A percentile compares a stretch with the other conserved stretches of the same genome.
These are phyloP conservation scores for Tylopilus sp. DNA, from an alignment of 1,284 basidiomycete genomes.

Conservation along the genomic window DNA sequence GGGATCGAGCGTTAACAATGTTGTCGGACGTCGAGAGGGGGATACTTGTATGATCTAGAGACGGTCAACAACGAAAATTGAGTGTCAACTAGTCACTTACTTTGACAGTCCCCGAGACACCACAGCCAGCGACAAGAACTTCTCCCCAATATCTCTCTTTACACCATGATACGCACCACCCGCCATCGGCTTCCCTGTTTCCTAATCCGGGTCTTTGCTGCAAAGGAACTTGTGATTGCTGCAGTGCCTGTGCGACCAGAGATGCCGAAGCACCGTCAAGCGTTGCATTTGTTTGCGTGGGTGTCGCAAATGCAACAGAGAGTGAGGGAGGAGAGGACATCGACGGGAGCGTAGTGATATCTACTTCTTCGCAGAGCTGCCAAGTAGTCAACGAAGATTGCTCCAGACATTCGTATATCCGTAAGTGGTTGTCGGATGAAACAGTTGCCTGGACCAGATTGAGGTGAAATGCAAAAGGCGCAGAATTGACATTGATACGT, in stretches of 20 bases:
- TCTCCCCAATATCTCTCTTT: conserved; percentile 95
- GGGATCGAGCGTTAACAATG: conserved; percentile 56
- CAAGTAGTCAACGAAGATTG: conserved; percentile 83
- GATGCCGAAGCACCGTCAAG: conserved; percentile 69
- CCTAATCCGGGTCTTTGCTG: conserved; percentile 64
- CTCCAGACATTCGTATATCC: conserved; percentile 93
- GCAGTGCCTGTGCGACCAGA: conserved; percentile 69
- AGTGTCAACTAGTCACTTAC: conserved; percentile 50
- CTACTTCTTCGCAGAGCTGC: conserved; percentile 84
- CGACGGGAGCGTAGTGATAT: conserved; percentile 71
- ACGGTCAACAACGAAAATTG: conserved; percentile 5
- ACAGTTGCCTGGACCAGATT: conserved; percentile 75
- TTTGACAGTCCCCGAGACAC: conserved; percentile 79
- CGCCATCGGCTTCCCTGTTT: conserved; percentile 85
- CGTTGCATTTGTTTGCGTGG: conserved; percentile 69
- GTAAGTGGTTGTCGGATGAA: conserved; percentile 86
- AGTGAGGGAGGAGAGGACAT: conserved; percentile 56
- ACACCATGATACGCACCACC: conserved; percentile 95
- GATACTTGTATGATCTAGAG: conserved; percentile 68
- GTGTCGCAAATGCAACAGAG: conserved; percentile 69
- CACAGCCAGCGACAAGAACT: conserved; percentile 81
- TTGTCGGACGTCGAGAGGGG: conserved; percentile 62
- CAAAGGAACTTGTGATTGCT: conserved; percentile 62
- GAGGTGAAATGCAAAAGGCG: neutral
- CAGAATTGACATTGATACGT: conserved; percentile 40